A percentile compares a stretch with the other conserved stretches of the same genome.
Evolutionary conservation across 139 green algal species (phyloP).

Genomic region (Ettlia oleoabundans): DNA sequence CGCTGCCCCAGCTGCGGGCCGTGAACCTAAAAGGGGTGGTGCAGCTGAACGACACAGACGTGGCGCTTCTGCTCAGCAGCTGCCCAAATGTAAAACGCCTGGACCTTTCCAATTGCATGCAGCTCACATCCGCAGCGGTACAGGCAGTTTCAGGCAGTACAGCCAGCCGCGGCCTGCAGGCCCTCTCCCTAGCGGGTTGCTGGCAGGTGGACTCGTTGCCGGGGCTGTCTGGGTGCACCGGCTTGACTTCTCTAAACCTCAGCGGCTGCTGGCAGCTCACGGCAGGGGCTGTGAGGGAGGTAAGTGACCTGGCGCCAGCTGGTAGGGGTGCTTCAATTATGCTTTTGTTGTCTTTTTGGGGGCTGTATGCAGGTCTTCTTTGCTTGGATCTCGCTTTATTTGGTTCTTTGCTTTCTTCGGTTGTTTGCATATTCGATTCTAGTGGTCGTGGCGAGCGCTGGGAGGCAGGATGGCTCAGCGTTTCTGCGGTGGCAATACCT

Average conservation of each 20-base stretch:
- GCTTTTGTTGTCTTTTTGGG: too few species aligned
- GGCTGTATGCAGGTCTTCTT: too few species aligned
- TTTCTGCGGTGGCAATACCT: too few species aligned
- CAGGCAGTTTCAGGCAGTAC: not conserved
- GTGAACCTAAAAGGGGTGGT: constrained; percentile 12
- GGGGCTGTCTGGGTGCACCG: not conserved
- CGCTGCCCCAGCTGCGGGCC: constrained; percentile 7
- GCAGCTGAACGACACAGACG: not conserved
- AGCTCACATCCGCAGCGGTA: constrained; percentile 7
- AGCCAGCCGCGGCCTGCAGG: not conserved
- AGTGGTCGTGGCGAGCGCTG: too few species aligned
- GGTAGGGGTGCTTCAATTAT: too few species aligned
- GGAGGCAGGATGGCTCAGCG: too few species aligned
- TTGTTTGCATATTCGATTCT: too few species aligned
- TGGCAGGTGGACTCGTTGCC: constrained; percentile 8
- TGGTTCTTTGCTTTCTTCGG: too few species aligned
- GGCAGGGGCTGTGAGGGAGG: not conserved
- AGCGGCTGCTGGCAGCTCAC: constrained; percentile 32
- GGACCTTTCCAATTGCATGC: not conserved
- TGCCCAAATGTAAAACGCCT: not conserved
- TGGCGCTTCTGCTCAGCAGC: not conserved
- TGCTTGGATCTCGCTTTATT: too few species aligned
- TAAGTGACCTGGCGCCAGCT: too few species aligned
- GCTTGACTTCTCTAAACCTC: not conserved
- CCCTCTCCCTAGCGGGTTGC: constrained; percentile 21